Percentiles rank a stretch among this genome's conserved stretches.
phyloP scores from a whole-genome alignment of 768 basidiomycete species.

The Rubroboletus pulcherrimus region DNA sequence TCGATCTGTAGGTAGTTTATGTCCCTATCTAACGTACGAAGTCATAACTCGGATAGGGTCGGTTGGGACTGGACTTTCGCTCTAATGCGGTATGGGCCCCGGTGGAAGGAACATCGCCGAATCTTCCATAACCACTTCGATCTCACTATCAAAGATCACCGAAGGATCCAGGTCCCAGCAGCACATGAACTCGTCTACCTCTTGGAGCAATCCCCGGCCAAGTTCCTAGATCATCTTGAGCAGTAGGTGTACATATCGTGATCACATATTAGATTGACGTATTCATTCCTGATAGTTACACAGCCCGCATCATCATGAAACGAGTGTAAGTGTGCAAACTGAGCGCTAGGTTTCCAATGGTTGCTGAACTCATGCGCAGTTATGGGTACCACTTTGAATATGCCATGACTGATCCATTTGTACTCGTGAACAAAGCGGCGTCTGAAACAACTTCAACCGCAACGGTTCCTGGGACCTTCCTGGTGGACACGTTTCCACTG shows the following conservation, averaged over 20 bases:
- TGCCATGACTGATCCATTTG: conserved; percentile 2
- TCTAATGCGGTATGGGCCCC: not conserved
- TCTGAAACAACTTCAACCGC: conserved; percentile 1
- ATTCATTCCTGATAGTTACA: not conserved
- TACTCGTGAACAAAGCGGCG: conserved; percentile 5
- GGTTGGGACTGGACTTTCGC: conserved; percentile 7
- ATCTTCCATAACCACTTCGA: conserved; percentile 5
- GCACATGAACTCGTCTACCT: not conserved
- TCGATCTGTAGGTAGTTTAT: not conserved
- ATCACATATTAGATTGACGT: not conserved
- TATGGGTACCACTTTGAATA: conserved; percentile 2
- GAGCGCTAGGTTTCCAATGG: not conserved
- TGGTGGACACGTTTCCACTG: conserved; percentile 2
- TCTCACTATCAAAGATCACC: conserved; percentile 3
- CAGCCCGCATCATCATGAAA: conserved; percentile 6
- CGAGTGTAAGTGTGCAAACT: not conserved
- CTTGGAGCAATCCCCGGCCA: not conserved
- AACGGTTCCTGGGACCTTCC: conserved; percentile 2
- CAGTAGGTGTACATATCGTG: not conserved
- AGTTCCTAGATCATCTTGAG: conserved; percentile 4
- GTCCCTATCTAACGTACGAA: not conserved
- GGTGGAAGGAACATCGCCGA: conserved; percentile 4
- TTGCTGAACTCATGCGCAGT: not conserved
- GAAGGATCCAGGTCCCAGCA: not conserved
- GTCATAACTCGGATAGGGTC: not conserved